These are phyloP conservation scores for Nematodospora anomalae DNA, from an alignment of 1,139 yeast species.

Conservation along the genomic window DNA sequence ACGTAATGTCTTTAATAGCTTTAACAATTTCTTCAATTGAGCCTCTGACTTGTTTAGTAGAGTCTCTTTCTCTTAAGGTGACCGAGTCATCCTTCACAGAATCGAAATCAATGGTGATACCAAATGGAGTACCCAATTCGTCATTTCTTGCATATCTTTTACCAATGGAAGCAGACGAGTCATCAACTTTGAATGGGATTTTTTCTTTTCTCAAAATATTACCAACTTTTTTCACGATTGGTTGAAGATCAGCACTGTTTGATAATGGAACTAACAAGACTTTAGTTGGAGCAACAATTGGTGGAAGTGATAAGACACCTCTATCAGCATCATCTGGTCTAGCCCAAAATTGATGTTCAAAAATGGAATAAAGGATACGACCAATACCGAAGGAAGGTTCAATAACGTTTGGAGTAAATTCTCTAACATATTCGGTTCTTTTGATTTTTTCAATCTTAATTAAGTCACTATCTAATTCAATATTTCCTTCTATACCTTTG, in stretches of 20 bases:
- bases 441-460: slow-evolving; percentile 75
- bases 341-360: slow-evolving; percentile 95
- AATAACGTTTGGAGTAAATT: slow-evolving; percentile 94
- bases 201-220: slow-evolving; percentile 72
- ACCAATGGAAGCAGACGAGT: slow-evolving; percentile 97
- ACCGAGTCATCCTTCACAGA: slow-evolving; percentile 86
- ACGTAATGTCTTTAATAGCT: slow-evolving; percentile 77
- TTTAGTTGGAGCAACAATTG: slow-evolving; percentile 96
- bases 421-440: slow-evolving; percentile 88
- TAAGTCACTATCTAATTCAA: slow-evolving; percentile 72
- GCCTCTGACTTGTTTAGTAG: slow-evolving; percentile 97
- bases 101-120: slow-evolving; percentile 96
- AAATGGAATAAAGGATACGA: slow-evolving; percentile 87
- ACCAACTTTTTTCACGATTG: slow-evolving; percentile 70
- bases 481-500: slow-evolving; percentile 56
- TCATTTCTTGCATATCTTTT: slow-evolving; percentile 98
- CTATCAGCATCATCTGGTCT: slow-evolving; percentile 93
- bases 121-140: slow-evolving; percentile 99
- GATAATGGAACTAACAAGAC: slow-evolving; percentile 94
- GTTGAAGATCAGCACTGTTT: slow-evolving; percentile 75
- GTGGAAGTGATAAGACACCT: slow-evolving; percentile 90
- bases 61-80: slow-evolving; percentile 96
- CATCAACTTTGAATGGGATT: slow-evolving; percentile 94
- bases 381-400: slow-evolving; percentile 99
- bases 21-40: slow-evolving; percentile 70